phyloP scores from a whole-genome alignment of 768 basidiomycete species.

The Calocybe indica region DNA sequence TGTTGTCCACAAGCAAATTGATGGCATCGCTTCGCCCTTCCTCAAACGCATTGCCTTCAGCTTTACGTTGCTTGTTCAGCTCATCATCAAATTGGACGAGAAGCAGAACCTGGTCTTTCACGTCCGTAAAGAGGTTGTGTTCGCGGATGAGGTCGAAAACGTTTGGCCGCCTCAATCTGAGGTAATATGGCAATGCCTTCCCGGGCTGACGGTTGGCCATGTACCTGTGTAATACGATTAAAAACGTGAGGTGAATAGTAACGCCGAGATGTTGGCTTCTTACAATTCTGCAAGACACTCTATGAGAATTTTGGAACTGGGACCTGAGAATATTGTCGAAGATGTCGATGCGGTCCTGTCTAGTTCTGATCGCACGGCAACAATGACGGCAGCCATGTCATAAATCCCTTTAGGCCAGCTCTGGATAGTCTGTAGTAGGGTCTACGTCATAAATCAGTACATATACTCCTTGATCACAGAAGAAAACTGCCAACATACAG shows the following conservation, averaged over 20 bases:
- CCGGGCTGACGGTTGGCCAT: conserved; percentile 86
- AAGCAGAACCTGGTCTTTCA: conserved; percentile 88
- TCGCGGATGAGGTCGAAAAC: conserved; percentile 95
- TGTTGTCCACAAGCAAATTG: conserved; percentile 83
- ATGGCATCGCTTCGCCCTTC: conserved; percentile 71
- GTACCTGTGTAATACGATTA: conserved; percentile 44
- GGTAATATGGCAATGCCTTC: conserved; percentile 87
- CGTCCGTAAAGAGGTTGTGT: conserved; percentile 89
- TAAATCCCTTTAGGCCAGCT: conserved; percentile 93
- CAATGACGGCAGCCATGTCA: conserved; percentile 79
- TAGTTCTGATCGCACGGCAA: conserved; percentile 81
- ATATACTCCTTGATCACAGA: not conserved
- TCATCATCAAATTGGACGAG: conserved; percentile 95
- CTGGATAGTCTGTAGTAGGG: conserved; percentile 70
- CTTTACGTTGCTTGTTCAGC: conserved; percentile 55
- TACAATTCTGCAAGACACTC: conserved; percentile 91
- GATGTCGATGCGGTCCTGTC: conserved; percentile 55
- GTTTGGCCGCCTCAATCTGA: conserved; percentile 79
- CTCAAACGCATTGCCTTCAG: conserved; percentile 31
- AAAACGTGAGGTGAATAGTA: not conserved
- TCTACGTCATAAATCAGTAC: conserved; percentile 33
- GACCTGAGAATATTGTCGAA: conserved; percentile 31
- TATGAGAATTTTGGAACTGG: conserved; percentile 68
- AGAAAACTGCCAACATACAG: conserved; percentile 33
- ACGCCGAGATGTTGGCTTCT: conserved; percentile 12